phyloP scores from a whole-genome alignment of 2,329 filamentous ascomycete species.

The Triangularia setosa region DNA sequence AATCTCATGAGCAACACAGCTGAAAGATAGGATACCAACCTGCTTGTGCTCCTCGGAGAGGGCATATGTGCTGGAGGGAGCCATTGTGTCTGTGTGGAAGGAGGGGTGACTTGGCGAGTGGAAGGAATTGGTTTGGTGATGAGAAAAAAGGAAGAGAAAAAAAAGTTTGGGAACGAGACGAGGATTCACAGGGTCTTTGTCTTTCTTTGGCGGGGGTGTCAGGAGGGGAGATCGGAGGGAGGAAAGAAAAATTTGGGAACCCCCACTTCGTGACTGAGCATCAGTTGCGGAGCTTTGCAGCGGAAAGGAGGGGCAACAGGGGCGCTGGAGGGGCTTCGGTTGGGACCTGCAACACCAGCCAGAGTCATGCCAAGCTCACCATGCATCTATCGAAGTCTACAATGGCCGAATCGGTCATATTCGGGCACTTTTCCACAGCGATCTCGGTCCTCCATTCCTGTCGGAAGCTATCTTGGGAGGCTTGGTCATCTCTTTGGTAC shows the following conservation, averaged over 20 bases:
- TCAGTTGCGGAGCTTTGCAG: constrained; percentile 14
- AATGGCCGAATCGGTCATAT: constrained; percentile 1
- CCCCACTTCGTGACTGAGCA: constrained; percentile 13
- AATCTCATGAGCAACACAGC: constrained; percentile 23
- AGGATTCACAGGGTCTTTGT: constrained; percentile 5
- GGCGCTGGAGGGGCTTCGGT: background rate
- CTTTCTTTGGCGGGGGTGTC: background rate
- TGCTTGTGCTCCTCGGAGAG: constrained; percentile 53
- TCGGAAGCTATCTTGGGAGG: background rate
- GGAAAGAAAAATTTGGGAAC: constrained; percentile 20
- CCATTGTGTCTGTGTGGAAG: constrained; percentile 21
- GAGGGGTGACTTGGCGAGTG: background rate
- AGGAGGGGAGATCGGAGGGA: constrained; percentile 18
- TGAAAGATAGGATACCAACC: constrained; percentile 34
- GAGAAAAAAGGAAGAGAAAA: background rate
- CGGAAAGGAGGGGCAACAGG: constrained; percentile 7
- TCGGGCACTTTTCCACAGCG: constrained; percentile 10
- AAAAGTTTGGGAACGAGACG: constrained; percentile 4
- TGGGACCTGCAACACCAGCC: background rate
- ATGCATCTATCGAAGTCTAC: constrained; percentile 10
- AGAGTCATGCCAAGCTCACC: constrained; percentile 11
- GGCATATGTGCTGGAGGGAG: constrained; percentile 39
- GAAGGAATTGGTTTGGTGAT: background rate
- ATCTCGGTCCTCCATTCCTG: constrained; percentile 9
- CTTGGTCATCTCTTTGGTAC: background rate